Conservation (phyloP, 2,329 filamentous ascomycete species). For the Aspergillaceae sp. region DNA sequence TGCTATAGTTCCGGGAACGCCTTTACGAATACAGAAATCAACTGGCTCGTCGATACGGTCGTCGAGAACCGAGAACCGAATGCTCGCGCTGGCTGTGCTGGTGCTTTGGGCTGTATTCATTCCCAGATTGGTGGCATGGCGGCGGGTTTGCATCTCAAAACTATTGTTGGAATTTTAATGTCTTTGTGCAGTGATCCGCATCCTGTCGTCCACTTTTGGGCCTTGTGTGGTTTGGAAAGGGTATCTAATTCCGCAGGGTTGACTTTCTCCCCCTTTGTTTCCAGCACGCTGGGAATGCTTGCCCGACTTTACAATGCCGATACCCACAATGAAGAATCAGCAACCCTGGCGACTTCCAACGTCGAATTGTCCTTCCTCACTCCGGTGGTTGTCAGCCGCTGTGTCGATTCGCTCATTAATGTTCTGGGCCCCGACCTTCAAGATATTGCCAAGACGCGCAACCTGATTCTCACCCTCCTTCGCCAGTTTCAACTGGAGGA, state of each 20-base stretch:
- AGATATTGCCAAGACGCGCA: constrained; percentile 81
- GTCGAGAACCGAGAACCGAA: constrained; percentile 89
- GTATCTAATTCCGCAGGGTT: constrained; percentile 88
- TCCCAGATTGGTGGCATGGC: constrained; percentile 96
- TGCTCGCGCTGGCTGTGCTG: constrained; percentile 85
- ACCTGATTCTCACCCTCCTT: constrained; percentile 81
- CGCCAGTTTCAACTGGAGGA: constrained; percentile 72
- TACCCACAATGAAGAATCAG: constrained; percentile 77
- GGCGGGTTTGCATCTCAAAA: constrained; percentile 90
- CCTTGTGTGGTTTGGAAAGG: constrained; percentile 74
- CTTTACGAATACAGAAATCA: constrained; percentile 84
- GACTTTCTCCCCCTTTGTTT: constrained; percentile 83
- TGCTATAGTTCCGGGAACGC: constrained; percentile 77
- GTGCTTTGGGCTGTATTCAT: constrained; percentile 87
- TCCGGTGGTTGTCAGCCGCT: constrained; percentile 72
- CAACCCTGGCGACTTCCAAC: constrained; percentile 75
- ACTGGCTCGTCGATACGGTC: constrained; percentile 85
- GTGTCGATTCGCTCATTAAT: constrained; percentile 91
- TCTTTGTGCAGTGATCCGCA: constrained; percentile 93
- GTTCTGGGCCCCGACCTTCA: constrained; percentile 92
- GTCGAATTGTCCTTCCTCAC: constrained; percentile 79
- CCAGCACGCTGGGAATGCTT: constrained; percentile 84
- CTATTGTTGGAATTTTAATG: constrained; percentile 96
- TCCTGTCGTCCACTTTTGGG: constrained; percentile 93
- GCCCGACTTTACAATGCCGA: constrained; percentile 88